Evolutionary conservation across 805 yeast species (phyloP), one percentile per base, ranked within the genome.

Genomic region (Sugiyamaella valdiviana): DNA sequence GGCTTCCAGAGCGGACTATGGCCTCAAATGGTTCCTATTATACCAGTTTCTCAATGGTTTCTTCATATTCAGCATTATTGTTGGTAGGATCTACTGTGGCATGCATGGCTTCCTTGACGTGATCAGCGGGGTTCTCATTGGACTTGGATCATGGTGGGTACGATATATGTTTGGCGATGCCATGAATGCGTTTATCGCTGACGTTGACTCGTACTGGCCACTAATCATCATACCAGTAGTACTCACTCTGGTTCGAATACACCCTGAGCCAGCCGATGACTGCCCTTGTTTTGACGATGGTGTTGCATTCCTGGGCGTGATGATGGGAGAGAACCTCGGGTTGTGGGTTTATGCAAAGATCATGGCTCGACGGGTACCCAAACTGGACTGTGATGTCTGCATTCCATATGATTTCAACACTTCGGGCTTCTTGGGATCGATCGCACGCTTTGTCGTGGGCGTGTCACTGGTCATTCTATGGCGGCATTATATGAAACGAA

Each of bases 261-360:
- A 89, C 66, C 85, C 89, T 0, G 79, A 76, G 50, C 98, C 98
- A 1, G 80, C 85, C 17, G 99, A 93, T 58, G 84, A 82, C 56
- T 91, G 99, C 62, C 99, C 99, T 1, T 93, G 99, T 64, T 91
- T 83, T 61, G 96, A 90, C 60, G 99, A 91, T 63, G 80, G 89
- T 16, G 95, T 91, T 24, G 95, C 98, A 4, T 91, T 91, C 59
- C 70, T 90, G 45, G 96, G 96, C 2, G 97, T 90, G 39, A 71
- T 89, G 14, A 68, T 80, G 39, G 99, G 99, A 0, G 57, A 84
- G 5, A 93, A 85, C 52, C 54, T 83, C 21, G 73, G 81, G 16
- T 78, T 76, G 56, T 80, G 83, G 80, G 32, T n/a, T 4, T 26
- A 26, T 6, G 32, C 32, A 10, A 26, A 26, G 32, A 26, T 26